Base-by-base conservation (phyloP, 1,284 basidiomycete genomes). In the Inonotus hispidus region DNA sequence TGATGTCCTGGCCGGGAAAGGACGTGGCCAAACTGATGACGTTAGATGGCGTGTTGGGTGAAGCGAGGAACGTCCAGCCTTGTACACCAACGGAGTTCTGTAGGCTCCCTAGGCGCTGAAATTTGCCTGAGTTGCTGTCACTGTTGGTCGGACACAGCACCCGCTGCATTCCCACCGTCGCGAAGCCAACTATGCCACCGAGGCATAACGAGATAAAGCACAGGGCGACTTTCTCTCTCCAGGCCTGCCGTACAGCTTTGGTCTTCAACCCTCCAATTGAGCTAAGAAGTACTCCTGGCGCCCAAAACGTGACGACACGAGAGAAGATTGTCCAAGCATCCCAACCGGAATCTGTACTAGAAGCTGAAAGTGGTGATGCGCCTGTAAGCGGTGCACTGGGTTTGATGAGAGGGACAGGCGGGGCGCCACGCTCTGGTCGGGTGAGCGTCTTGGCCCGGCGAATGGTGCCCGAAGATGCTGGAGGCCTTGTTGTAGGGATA, bases 151-250 rank as follows among this genome's bases (percentile, higher is more conserved):
- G 95, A 77, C 96, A 99, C 32, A 99, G 82, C 23, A 93, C 91
- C 65, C 87, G 87, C 74, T 98, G 93, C 61, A 98, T 85, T 19
- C 95, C 97, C 70, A 99, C 93, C 52, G 97, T 99, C 62, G 90
- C 82, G 74, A 98, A 99, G 8, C 92, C 96, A 57, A 98, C 84
- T 53, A 82, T 74, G 23, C 79, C 88, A 67, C 95, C 97, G 25
- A 98, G 75, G 25, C 93, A 37, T 62, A 85, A 68, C 58, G 94
- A 91, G 69, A 97, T 88, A 73, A 90, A 85, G 72, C 95, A 98
- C 7, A 99, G 82, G 5, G 95, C 86, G 63, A 98, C 86, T 79
- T 99, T 99, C 75, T 99, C 97, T 68, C 97, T 84, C 97, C 97
- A 99, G 0, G 97, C 97, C 75, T 98, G 93, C 66, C 86, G 81